Percentiles rank a stretch among this genome's conserved stretches.
Evolutionary conservation across 202 grass and related monocot genomes (phyloP).

Genomic region (Panicum virgatum): DNA sequence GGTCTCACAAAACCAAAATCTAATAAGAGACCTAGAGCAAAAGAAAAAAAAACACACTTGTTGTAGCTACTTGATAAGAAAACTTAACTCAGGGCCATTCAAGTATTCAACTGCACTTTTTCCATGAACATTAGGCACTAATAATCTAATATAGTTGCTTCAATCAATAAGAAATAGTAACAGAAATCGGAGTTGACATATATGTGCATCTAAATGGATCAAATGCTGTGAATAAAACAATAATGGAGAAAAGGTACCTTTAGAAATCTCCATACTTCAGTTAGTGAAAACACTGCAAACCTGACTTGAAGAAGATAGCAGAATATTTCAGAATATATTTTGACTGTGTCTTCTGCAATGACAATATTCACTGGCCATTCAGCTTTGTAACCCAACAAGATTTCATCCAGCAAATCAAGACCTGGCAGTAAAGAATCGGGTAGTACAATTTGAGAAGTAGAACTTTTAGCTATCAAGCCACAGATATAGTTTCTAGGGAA

Average conservation of each 20-base stretch:
- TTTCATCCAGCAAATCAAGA: slow-evolving; percentile 67
- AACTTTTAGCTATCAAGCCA: slow-evolving; percentile 3
- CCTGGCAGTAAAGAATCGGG: slow-evolving; percentile 51
- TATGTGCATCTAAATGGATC: slow-evolving; percentile 34
- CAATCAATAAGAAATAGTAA: neutral
- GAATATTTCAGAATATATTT: slow-evolving; percentile 97
- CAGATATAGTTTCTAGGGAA: slow-evolving; percentile 11
- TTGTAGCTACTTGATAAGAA: slow-evolving; percentile 6
- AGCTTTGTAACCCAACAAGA: slow-evolving; percentile 90
- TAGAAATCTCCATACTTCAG: slow-evolving; percentile 72
- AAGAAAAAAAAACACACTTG: neutral
- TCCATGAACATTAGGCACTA: slow-evolving; percentile 1
- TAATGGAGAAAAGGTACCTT: slow-evolving; percentile 60
- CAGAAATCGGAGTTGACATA: neutral
- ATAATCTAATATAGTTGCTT: neutral
- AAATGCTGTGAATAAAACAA: slow-evolving; percentile 28
- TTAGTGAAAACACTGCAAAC: slow-evolving; percentile 78
- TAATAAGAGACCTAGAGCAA: slow-evolving; percentile 13
- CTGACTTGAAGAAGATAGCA: slow-evolving; percentile 84
- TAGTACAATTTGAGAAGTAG: slow-evolving; percentile 34
- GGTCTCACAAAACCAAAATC: neutral
- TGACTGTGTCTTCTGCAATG: slow-evolving; percentile 73
- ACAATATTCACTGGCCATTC: slow-evolving; percentile 95
- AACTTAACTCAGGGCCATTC: slow-evolving; percentile 7
- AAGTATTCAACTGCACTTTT: neutral